Evolutionary conservation across 1,139 yeast genomes (phyloP), one percentile per base, ranked within the genome.

Genomic region (Groenewaldozyma auringiensis): DNA sequence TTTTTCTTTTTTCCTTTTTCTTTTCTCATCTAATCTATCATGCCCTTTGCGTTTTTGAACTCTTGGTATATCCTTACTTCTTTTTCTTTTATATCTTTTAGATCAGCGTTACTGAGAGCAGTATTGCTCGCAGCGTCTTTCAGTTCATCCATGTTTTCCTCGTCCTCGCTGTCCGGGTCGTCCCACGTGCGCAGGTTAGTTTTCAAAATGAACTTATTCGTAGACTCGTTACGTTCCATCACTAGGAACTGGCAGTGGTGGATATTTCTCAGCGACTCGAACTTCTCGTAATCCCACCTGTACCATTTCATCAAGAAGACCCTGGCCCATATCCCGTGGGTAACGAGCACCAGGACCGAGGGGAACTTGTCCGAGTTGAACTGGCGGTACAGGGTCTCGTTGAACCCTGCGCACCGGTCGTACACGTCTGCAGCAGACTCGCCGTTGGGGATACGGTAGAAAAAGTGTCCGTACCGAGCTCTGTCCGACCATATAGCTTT

Each of bases 351-450:
- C 41, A 87, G 71, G 16, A 87, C 81, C 43, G 75, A 72, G 9
- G 94, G 89, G 62, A 83, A 83, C 55, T 75, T 70, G 20, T 75
- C 81, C 43, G 71, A 70, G 48, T 76, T 78, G 59, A 88, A 88
- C 60, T 84, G 94, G 37, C 96, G 71, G 62, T 81, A 86, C 40
- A 88, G 65, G 0, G 94, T 78, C 62, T 87, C 96, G 61, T 87
- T 87, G 63, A 88, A 88, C 33, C 94, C 84, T 2, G 95, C 84
- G 50, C 89, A 83, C 42, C 96, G 69, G 62, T 88, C 96, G 64
- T 81, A 88, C 2, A 88, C 96, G 63, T 88, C 96, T 0, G 96
- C 96, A 0, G 96, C 96, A 57, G 92, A 82, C 62, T 88, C 96
- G 3, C 96, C 96, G 58, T 84, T 81, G 9, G 96, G 96, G 31